Base-by-base conservation (phyloP, 116 monocot genomes). In the Trichopus zeylanicus region DNA sequence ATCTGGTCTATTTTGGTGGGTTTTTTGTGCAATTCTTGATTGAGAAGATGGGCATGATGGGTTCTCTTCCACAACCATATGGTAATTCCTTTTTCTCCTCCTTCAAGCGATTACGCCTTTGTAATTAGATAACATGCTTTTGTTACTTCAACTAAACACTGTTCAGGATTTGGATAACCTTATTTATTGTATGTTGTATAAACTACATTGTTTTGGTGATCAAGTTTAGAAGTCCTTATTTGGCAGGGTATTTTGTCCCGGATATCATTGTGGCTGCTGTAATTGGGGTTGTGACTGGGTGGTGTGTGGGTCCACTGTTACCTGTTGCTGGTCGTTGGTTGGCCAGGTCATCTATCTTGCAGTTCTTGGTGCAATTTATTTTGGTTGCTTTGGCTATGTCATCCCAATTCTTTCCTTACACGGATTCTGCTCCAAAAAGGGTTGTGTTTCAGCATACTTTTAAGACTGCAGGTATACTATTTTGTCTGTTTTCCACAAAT, bases 1-100 rank as follows among this genome's bases (percentile, higher is more conserved):
- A 97, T 78, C 11, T 59, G 46, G 73, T 87, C 20, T 90, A 97
- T 64, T 91, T 91, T 73, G 79, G 91, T 60, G 87, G 79, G 24
- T 80, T 97, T 75, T 48, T 91, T 26, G 66, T 80, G 37, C 97
- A 97, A 57, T 97, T 97, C 64, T 39, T 91, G 57, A 84, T 97
- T 67, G 97, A 97, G 70, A 97, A 97, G 74, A 84, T 80, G 90
- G 97, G 97, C 30, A 91, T 97, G 91, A 91, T 81, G 84, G 97
- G 97, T 28, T 84, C 97, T 67, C 89, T 94, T 73, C 97, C 87
- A 31, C 76, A 70, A 56, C 91, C 97, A 56, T 87, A 79, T 76
- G 97, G 97, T 97, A 67, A 78, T 59, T 42, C 56, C 46, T 18
- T 48, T 15, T 57, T 46, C 26, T 48, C 20, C 34, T 26, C 9